phyloP scores from a whole-genome alignment of 345 rosid genomes.

The Corchorus capsularis region DNA sequence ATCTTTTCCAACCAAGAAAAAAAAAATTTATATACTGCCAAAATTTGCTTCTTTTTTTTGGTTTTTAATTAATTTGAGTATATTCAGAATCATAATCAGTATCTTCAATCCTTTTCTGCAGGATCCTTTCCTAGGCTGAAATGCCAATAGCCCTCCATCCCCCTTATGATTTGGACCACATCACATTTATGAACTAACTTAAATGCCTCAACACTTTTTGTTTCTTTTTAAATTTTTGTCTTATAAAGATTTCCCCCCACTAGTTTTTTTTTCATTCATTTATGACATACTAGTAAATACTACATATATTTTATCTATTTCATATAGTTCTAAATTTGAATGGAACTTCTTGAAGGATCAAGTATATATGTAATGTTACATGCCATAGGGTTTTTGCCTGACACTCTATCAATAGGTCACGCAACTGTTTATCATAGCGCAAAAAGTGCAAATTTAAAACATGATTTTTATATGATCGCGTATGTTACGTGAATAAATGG shows the following conservation, averaged over 20 bases:
- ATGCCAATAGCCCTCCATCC: neutral
- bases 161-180: neutral
- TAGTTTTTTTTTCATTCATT: neutral
- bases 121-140: conserved; percentile 1
- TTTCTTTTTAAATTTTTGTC: neutral
- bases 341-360: neutral
- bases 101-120: conserved; percentile 9
- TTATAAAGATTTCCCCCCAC: neutral
- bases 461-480: too few relatives aligned
- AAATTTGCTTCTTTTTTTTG: neutral
- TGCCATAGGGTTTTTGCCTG: too few relatives aligned
- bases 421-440: too few relatives aligned
- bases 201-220: neutral
- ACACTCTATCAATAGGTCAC: too few relatives aligned
- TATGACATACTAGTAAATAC: neutral
- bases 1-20: neutral
- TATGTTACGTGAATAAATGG: too few relatives aligned
- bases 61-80: neutral
- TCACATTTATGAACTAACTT: neutral
- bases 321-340: neutral
- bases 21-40: neutral
- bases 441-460: neutral
- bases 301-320: neutral
- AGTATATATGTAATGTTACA: too few relatives aligned
- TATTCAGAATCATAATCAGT: neutral